Evolutionary conservation across 2,329 filamentous ascomycete species (phyloP).

Genomic region (Zelopaecilomyces penicillatus): DNA sequence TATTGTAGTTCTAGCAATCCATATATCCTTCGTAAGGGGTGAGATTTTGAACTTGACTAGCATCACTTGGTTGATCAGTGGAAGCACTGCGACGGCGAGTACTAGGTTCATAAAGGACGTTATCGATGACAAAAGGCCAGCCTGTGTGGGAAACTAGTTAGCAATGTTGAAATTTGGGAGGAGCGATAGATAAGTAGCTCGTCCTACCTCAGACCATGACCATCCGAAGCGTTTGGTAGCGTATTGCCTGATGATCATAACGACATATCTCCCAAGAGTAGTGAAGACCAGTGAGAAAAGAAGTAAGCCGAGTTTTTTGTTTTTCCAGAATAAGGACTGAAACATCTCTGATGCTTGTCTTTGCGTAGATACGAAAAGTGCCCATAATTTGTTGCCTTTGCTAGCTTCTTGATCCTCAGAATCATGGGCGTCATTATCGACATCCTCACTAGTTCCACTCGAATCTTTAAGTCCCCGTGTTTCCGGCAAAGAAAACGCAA

Average conservation of each 20-base stretch:
- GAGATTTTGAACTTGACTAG: not conserved
- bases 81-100: not conserved
- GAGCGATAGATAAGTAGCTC: too few species aligned
- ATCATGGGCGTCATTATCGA: too few species aligned
- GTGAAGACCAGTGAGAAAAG: slow-evolving; percentile 6
- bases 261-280: slow-evolving; percentile 6
- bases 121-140: slow-evolving; percentile 4
- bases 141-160: not conserved
- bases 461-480: not conserved
- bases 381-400: too few species aligned
- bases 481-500: not conserved
- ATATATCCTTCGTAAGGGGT: slow-evolving; percentile 1
- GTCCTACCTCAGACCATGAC: slow-evolving; percentile 9
- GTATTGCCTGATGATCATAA: slow-evolving; percentile 10
- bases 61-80: slow-evolving; percentile 3
- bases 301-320: not conserved
- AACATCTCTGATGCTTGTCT: too few species aligned
- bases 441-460: too few species aligned
- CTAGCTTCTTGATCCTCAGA: too few species aligned
- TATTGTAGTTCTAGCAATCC: not conserved
- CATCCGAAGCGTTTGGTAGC: slow-evolving; percentile 10
- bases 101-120: not conserved
- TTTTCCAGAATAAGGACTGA: not conserved
- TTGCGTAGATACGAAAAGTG: too few species aligned
- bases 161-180: too few species aligned